A percentile compares a stretch with the other conserved stretches of the same genome.
These are phyloP conservation scores for Cutaneotrichosporon mucoides DNA, from an alignment of 1,284 basidiomycete genomes.

Conservation along the genomic window DNA sequence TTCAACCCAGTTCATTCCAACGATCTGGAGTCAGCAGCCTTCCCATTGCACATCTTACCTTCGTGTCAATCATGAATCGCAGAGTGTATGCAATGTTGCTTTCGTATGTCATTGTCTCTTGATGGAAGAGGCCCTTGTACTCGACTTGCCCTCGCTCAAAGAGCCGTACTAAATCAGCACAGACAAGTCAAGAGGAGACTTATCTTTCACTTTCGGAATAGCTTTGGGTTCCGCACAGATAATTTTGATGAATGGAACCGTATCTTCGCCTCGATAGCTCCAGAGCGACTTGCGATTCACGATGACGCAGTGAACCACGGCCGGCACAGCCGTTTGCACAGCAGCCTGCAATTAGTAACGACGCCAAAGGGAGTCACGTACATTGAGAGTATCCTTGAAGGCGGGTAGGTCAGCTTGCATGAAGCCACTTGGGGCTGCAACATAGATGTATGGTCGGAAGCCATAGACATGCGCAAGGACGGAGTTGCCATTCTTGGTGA, in stretches of 20 bases:
- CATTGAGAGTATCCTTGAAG: constrained; percentile 72
- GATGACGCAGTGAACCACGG: constrained; percentile 60
- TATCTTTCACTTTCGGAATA: constrained; percentile 83
- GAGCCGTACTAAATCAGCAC: constrained; percentile 57
- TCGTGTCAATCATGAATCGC: constrained; percentile 94
- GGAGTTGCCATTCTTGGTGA: constrained; percentile 82
- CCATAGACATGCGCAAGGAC: constrained; percentile 74
- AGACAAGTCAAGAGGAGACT: constrained; percentile 51
- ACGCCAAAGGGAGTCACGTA: constrained; percentile 47
- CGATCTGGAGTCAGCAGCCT: constrained; percentile 56
- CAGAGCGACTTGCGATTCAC: constrained; percentile 69
- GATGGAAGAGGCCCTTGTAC: constrained; percentile 66
- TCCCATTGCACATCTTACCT: constrained; percentile 53
- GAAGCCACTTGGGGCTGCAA: constrained; percentile 79
- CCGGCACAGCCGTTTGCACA: constrained; percentile 38
- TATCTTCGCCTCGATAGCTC: constrained; percentile 80
- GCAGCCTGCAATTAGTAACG: constrained; percentile 18
- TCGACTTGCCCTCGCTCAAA: constrained; percentile 79
- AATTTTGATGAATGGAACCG: constrained; percentile 75
- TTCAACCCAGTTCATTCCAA: constrained; percentile 98
- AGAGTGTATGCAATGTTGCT: constrained; percentile 85
- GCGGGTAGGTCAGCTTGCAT: constrained; percentile 61
- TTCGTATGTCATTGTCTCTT: constrained; percentile 68
- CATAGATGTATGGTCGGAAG: constrained; percentile 87
- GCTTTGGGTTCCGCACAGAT: constrained; percentile 66